These are phyloP conservation scores for Apodospora peruviana DNA, from an alignment of 495 filamentous ascomycete genomes.

Conservation along the genomic window DNA sequence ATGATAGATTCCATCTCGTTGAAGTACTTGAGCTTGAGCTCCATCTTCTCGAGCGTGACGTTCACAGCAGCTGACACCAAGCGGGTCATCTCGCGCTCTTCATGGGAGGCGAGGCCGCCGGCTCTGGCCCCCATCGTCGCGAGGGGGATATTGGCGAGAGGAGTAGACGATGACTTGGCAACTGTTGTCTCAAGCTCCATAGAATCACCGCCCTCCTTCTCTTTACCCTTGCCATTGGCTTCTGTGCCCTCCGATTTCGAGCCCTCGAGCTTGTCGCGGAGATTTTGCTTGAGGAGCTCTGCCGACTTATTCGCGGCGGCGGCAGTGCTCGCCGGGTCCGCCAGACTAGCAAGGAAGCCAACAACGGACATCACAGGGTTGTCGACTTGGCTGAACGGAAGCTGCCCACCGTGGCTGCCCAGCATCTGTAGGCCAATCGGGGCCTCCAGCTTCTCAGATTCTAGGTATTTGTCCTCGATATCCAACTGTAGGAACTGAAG, in stretches of 20 bases:
- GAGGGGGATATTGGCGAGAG: conserved; percentile 71
- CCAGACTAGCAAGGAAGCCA: conserved; percentile 82
- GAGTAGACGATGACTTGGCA: conserved; percentile 39
- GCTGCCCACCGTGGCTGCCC: conserved; percentile 58
- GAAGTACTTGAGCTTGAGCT: conserved; percentile 86
- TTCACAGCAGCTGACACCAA: conserved; percentile 85
- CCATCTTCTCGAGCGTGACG: conserved; percentile 73
- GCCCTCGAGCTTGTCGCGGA: conserved; percentile 66
- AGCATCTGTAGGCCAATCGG: conserved; percentile 57
- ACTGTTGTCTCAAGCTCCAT: conserved; percentile 50
- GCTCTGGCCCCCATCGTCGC: conserved; percentile 80
- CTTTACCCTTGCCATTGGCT: conserved; percentile 43
- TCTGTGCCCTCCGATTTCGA: conserved; percentile 38
- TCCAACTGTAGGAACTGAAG: conserved; percentile 89
- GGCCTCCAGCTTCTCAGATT: conserved; percentile 59
- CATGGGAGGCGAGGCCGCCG: conserved; percentile 83
- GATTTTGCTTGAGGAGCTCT: conserved; percentile 71
- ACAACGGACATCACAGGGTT: conserved; percentile 96
- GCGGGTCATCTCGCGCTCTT: conserved; percentile 92
- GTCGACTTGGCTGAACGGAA: conserved; percentile 83
- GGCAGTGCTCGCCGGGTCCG: conserved; percentile 80
- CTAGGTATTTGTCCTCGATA: conserved; percentile 84
- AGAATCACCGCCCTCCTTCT: conserved; percentile 49
- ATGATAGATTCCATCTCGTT: conserved; percentile 90
- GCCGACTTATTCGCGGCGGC: conserved; percentile 81